A percentile compares a stretch with the other conserved stretches of the same genome.
Evolutionary conservation across 2,329 filamentous ascomycete genomes (phyloP).

Genomic region (Scedosporium boydii): DNA sequence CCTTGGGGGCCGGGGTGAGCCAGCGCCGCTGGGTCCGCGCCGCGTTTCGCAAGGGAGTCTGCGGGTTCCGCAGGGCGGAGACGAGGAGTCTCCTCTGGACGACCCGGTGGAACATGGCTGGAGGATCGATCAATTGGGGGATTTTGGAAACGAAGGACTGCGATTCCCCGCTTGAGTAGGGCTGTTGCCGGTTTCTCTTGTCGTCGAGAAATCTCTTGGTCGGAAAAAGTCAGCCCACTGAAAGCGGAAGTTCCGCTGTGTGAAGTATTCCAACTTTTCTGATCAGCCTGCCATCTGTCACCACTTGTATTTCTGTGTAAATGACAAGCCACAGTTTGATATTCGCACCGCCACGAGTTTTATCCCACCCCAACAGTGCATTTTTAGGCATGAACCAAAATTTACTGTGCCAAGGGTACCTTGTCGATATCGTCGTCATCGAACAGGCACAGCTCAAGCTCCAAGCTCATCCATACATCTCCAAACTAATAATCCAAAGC

Average conservation of each 20-base stretch:
- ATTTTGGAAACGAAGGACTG: not conserved
- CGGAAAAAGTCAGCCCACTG: not conserved
- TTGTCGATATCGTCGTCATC: not conserved
- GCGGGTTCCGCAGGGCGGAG: not conserved
- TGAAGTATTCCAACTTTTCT: not conserved
- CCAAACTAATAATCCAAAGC: not conserved
- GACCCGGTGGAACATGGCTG: constrained; percentile 8
- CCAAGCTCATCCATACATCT: not conserved
- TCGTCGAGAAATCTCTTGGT: too few species aligned
- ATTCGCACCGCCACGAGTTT: not conserved
- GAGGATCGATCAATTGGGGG: not conserved
- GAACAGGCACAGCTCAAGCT: not conserved
- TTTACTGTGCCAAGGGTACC: not conserved
- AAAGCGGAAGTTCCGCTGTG: not conserved
- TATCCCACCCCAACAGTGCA: not conserved
- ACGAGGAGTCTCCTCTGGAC: constrained; percentile 4
- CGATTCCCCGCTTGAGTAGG: not conserved
- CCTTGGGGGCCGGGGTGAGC: constrained; percentile 45
- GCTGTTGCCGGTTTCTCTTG: not conserved
- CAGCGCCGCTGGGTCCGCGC: constrained; percentile 30
- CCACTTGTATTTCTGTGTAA: not conserved
- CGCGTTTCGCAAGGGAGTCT: constrained; percentile 7
- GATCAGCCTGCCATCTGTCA: not conserved
- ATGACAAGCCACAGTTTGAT: not conserved
- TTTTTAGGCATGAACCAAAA: not conserved